These are phyloP conservation scores for Exophiala mesophila DNA, from an alignment of 2,329 filamentous ascomycete genomes.

Conservation along the genomic window DNA sequence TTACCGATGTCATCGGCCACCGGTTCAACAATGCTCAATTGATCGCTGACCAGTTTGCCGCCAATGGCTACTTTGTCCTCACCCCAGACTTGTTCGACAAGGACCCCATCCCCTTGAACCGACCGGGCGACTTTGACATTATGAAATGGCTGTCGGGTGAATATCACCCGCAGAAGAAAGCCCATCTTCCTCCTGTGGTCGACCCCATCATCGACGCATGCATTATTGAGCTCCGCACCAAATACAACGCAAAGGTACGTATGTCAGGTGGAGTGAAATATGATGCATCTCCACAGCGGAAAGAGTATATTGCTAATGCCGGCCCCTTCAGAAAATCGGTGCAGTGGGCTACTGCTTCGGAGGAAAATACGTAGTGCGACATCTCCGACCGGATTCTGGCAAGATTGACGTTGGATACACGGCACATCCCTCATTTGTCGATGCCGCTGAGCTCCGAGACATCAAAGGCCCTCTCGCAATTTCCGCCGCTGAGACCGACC, in stretches of 20 bases:
- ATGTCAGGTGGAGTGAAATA: too few species aligned
- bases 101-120: constrained; percentile 56
- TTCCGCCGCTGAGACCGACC: constrained; percentile 58
- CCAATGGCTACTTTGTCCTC: constrained; percentile 65
- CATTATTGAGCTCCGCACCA: constrained; percentile 36
- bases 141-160: constrained; percentile 44
- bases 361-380: constrained; percentile 62
- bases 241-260: constrained; percentile 27
- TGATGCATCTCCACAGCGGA: too few species aligned
- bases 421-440: constrained; percentile 73
- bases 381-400: constrained; percentile 54
- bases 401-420: constrained; percentile 64
- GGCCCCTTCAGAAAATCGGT: constrained; percentile 25
- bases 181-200: constrained; percentile 40
- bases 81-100: constrained; percentile 65
- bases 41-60: constrained; percentile 69
- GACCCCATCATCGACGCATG: constrained; percentile 50
- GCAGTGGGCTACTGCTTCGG: constrained; percentile 31
- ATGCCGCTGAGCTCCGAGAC: constrained; percentile 59
- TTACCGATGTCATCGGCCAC: constrained; percentile 57
- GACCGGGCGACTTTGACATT: constrained; percentile 46
- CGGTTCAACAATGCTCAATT: constrained; percentile 55
- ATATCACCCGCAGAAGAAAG: constrained; percentile 23
- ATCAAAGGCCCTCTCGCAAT: constrained; percentile 67
- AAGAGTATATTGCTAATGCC: not conserved